phyloP scores from a whole-genome alignment of 1,284 basidiomycete species.

The Austroboletus rostrupii region DNA sequence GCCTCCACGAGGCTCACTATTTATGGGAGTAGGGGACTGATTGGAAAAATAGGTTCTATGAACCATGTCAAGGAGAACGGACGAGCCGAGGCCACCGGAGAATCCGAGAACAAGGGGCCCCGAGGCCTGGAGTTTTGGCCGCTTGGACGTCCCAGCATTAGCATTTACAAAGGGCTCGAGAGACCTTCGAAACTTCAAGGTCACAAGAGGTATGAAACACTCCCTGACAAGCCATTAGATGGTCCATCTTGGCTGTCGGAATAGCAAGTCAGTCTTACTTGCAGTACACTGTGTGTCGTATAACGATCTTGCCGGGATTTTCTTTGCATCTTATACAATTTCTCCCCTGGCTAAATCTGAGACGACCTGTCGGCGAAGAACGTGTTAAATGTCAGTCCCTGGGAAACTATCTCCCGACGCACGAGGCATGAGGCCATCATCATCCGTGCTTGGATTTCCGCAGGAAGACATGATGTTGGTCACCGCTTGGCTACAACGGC shows the following conservation, averaged over 20 bases:
- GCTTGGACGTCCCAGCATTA: constrained; percentile 34
- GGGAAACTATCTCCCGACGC: constrained; percentile 23
- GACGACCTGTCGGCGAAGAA: constrained; percentile 42
- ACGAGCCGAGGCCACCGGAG: constrained; percentile 73
- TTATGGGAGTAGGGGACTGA: constrained; percentile 12
- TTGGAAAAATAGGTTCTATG: constrained; percentile 55
- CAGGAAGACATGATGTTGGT: constrained; percentile 41
- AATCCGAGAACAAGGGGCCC: constrained; percentile 65
- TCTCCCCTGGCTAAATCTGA: constrained; percentile 61
- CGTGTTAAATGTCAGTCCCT: not conserved
- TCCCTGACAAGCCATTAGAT: constrained; percentile 38
- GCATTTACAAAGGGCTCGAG: constrained; percentile 64
- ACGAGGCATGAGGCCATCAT: constrained; percentile 64
- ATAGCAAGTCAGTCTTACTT: constrained; percentile 44
- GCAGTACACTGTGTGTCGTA: constrained; percentile 80
- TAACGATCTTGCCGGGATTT: constrained; percentile 59
- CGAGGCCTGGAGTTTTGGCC: constrained; percentile 55
- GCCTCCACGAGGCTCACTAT: constrained; percentile 44
- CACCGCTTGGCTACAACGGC: not conserved
- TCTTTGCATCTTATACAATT: constrained; percentile 70
- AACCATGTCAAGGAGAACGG: constrained; percentile 67
- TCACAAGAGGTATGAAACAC: constrained; percentile 63
- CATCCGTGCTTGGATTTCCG: constrained; percentile 55
- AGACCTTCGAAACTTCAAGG: constrained; percentile 58
- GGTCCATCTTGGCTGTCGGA: not conserved